Percentiles rank a stretch among this genome's conserved stretches.
Evolutionary conservation across 1,284 basidiomycete species (phyloP).

Genomic region (Clitocybe nebularis): DNA sequence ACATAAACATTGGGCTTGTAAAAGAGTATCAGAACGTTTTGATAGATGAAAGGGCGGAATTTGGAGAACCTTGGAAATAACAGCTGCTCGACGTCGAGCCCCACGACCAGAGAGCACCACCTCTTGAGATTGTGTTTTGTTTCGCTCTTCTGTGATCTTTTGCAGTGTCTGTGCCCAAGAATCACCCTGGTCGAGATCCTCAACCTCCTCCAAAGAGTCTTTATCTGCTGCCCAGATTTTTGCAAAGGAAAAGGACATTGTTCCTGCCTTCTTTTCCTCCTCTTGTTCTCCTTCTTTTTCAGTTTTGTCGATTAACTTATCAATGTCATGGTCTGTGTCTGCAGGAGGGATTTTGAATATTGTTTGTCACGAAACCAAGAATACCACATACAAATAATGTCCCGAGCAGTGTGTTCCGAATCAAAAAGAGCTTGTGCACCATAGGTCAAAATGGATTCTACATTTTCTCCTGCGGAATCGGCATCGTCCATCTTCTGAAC

Average conservation of each 20-base stretch:
- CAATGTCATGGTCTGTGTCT: slow-evolving; percentile 79
- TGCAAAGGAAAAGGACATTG: slow-evolving; percentile 73
- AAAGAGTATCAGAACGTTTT: neutral
- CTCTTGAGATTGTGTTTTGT: slow-evolving; percentile 44
- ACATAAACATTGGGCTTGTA: slow-evolving; percentile 21
- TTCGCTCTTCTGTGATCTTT: slow-evolving; percentile 55
- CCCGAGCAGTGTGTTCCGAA: slow-evolving; percentile 48
- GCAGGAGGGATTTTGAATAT: slow-evolving; percentile 7
- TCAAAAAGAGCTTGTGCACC: slow-evolving; percentile 82
- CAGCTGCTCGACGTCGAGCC: slow-evolving; percentile 64
- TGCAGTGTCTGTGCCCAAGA: slow-evolving; percentile 76
- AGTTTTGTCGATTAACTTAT: slow-evolving; percentile 79
- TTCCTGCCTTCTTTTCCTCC: slow-evolving; percentile 38
- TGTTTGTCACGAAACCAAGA: slow-evolving; percentile 1
- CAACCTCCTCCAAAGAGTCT: slow-evolving; percentile 63
- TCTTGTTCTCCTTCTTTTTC: slow-evolving; percentile 67
- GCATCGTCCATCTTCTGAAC: slow-evolving; percentile 91
- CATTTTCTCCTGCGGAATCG: slow-evolving; percentile 60
- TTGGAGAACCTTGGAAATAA: slow-evolving; percentile 46
- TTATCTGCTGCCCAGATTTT: slow-evolving; percentile 85
- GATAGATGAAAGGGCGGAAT: slow-evolving; percentile 1
- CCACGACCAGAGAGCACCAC: slow-evolving; percentile 59
- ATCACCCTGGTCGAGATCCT: slow-evolving; percentile 59
- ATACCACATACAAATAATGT: slow-evolving; percentile 63
- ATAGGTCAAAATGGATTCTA: slow-evolving; percentile 79